Conservation (phyloP, 2,329 filamentous ascomycete species). For the Apiospora arundinis region DNA sequence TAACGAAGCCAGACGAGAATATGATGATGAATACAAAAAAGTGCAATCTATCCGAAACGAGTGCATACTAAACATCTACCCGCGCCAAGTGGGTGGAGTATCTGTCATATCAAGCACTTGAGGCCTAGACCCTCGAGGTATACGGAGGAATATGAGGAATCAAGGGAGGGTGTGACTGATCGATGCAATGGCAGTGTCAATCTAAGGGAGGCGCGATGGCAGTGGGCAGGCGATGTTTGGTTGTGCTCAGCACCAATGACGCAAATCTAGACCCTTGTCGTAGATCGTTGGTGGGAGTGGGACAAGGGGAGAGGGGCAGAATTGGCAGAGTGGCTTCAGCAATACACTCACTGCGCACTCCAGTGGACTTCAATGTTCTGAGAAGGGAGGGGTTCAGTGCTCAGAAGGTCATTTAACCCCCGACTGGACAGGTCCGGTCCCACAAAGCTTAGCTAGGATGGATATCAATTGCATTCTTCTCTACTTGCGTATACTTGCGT, state of each 20-base stretch:
- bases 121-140: not conserved
- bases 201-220: not conserved
- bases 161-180: not conserved
- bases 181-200: not conserved
- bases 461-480: too few species aligned
- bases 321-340: too few species aligned
- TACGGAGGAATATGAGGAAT: not conserved
- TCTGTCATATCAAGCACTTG: not conserved
- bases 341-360: too few species aligned
- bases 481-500: too few species aligned
- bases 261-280: slow-evolving; percentile 24
- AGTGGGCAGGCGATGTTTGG: not conserved
- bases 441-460: too few species aligned
- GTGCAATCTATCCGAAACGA: not conserved
- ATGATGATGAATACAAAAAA: slow-evolving; percentile 2
- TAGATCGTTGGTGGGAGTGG: slow-evolving; percentile 19
- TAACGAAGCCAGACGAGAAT: slow-evolving; percentile 20
- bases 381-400: too few species aligned
- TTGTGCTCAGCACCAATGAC: slow-evolving; percentile 21
- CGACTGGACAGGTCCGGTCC: too few species aligned
- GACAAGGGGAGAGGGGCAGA: slow-evolving; percentile 7
- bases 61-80: not conserved
- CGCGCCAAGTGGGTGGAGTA: not conserved
- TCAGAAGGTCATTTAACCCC: too few species aligned
- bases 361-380: too few species aligned